Percentiles rank a stretch among this genome's conserved stretches.
phyloP scores from a whole-genome alignment of 2,329 filamentous ascomycete species.

The Ceratocystis destructans region DNA sequence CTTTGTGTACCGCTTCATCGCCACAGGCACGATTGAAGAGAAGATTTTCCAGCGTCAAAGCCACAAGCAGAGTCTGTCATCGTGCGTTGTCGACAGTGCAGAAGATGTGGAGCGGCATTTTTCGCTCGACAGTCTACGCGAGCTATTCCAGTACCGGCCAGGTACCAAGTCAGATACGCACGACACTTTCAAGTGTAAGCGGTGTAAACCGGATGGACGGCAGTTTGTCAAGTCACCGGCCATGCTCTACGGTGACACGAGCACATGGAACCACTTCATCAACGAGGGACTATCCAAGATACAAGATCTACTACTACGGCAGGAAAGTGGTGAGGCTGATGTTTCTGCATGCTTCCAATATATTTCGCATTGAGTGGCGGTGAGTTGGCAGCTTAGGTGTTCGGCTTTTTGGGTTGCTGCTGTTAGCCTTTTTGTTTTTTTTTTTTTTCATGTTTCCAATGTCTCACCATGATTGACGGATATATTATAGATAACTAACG shows the following conservation, averaged over 20 bases:
- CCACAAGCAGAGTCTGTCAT: conserved; percentile 93
- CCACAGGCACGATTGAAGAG: conserved; percentile 93
- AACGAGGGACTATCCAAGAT: conserved; percentile 65
- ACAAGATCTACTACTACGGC: conserved; percentile 78
- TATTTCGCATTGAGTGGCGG: conserved; percentile 59
- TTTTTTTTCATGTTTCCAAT: neutral
- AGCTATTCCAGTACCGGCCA: conserved; percentile 84
- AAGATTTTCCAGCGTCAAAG: conserved; percentile 98
- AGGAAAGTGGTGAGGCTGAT: conserved; percentile 64
- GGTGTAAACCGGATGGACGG: conserved; percentile 74
- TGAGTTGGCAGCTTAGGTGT: neutral
- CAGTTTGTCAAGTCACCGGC: conserved; percentile 84
- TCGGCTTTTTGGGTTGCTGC: conserved; percentile 2
- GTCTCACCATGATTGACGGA: neutral
- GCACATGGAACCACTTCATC: conserved; percentile 97
- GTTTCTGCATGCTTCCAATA: conserved; percentile 98
- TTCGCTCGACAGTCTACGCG: conserved; percentile 74
- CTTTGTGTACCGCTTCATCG: conserved; percentile 98
- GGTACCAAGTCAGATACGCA: conserved; percentile 86
- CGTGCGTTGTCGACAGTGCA: conserved; percentile 88
- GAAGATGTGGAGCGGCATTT: conserved; percentile 98
- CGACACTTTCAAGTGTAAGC: conserved; percentile 96
- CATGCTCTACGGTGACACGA: conserved; percentile 94
- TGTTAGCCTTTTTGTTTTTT: neutral
- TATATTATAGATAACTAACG: too few relatives aligned